Base-by-base conservation (phyloP, 495 filamentous ascomycete genomes). In the Penicillium angulare region DNA sequence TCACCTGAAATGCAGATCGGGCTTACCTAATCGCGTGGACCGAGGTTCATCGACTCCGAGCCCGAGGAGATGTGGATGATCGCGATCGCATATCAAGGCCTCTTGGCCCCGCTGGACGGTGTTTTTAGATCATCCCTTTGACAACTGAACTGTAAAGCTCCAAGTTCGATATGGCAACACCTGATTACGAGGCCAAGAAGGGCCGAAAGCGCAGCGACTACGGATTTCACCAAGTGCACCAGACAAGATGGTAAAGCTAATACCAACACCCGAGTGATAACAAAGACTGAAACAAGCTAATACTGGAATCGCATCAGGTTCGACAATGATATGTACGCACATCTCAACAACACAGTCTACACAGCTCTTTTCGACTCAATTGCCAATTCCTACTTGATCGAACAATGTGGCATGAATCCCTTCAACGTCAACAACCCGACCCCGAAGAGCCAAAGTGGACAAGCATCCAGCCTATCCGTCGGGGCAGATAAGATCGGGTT, bases 241-340 rank as follows among this genome's bases (percentile, higher is more conserved):
- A 91, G 48, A 95, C 91, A 49, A 75, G 92, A 84, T 97, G 92
- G 92, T 91, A n/a, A n/a, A n/a, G n/a, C n/a, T n/a, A 72, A 59
- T 68, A 38, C 16, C 26, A 43, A 26, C 36, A 36, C 16, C n/a
- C n/a, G n/a, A n/a, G n/a, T n/a, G n/a, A n/a, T n/a, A 23, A 50
- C 15, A 52, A 17, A 17, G 16, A 35, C 24, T 13, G n/a, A n/a
- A n/a, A n/a, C n/a, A 1, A 43, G 27, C 23, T 36, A 20, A 36
- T 22, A 35, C 9, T 13, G 20, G 29, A 35, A 7, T 21, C 5
- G 15, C 36, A 21, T 4, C 51, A 92, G 89, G 89, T 84, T 78
- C 61, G 93, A 98, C 68, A 97, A 97, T 61, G 92, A 97, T 72
- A 93, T 95, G 88, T 97, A 96, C 68, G 79, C 85, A 36, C 89